phyloP scores from a whole-genome alignment of 257 asterid genomes.

The Gentiana dahurica region DNA sequence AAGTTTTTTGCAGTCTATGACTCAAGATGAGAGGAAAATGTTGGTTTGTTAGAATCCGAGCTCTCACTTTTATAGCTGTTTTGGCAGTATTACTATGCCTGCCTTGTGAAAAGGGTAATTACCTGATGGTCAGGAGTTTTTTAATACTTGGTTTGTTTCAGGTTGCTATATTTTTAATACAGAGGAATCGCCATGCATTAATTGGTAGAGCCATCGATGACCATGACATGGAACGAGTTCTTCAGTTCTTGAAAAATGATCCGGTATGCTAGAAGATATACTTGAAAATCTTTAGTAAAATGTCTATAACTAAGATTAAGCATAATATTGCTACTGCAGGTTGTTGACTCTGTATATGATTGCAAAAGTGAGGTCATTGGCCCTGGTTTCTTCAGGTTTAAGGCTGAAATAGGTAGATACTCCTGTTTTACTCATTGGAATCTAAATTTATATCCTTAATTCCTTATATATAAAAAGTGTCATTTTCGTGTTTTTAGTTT shows the following conservation, averaged over 20 bases:
- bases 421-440: neutral
- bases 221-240: slow-evolving; percentile 83
- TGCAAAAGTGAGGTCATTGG: slow-evolving; percentile 99
- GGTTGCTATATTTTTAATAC: slow-evolving; percentile 94
- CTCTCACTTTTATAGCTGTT: too few relatives aligned
- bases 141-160: slow-evolving; percentile 12
- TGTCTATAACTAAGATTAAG: slow-evolving; percentile 11
- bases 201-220: slow-evolving; percentile 95
- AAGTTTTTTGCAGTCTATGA: too few relatives aligned
- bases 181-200: slow-evolving; percentile 95
- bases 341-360: slow-evolving; percentile 87
- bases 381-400: slow-evolving; percentile 95
- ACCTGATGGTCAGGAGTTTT: too few relatives aligned
- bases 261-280: slow-evolving; percentile 37
- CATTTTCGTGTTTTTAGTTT: neutral
- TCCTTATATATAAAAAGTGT: neutral
- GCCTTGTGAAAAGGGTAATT: too few relatives aligned
- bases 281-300: neutral
- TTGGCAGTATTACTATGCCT: too few relatives aligned
- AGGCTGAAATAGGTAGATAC: slow-evolving; percentile 90
- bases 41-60: too few relatives aligned
- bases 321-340: slow-evolving; percentile 32
- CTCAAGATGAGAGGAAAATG: too few relatives aligned
- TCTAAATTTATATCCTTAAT: neutral
- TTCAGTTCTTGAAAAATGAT: slow-evolving; percentile 66